Percentiles rank a stretch among this genome's conserved stretches.
Evolutionary conservation across 176 grass and related monocot species (phyloP).

Genomic region (Cenchrus purpureus): DNA sequence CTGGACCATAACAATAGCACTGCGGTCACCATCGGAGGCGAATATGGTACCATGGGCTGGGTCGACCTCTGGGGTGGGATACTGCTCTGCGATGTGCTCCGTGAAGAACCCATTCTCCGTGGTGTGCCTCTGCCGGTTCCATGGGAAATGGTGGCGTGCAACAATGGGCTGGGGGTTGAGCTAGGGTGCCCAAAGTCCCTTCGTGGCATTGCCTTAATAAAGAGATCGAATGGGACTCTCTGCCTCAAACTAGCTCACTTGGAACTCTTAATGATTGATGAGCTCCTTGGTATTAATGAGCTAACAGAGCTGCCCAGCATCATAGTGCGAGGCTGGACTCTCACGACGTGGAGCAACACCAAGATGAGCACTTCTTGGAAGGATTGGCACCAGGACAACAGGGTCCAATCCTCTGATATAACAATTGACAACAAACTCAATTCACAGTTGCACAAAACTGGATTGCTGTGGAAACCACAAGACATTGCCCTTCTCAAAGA

Average conservation of each 20-base stretch:
- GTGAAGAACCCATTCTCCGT: neutral
- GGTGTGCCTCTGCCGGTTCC: neutral
- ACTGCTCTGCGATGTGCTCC: neutral
- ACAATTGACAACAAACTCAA: neutral
- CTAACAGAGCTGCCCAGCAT: too few relatives aligned
- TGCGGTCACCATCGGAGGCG: neutral
- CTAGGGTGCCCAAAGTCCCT: neutral
- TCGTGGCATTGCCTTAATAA: neutral
- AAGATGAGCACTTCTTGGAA: neutral
- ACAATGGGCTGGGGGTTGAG: neutral
- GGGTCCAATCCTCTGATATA: neutral
- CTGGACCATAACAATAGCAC: neutral
- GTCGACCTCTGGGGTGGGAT: neutral
- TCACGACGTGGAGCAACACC: conserved; percentile 1
- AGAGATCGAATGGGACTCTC: neutral
- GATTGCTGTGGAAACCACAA: neutral
- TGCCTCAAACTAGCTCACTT: neutral
- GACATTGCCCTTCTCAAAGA: neutral
- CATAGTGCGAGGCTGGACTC: neutral
- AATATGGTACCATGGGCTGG: conserved; percentile 2
- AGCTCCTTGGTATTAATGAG: too few relatives aligned
- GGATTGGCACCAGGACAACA: neutral
- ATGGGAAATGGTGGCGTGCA: neutral
- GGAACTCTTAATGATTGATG: neutral
- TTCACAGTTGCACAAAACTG: neutral